Evolutionary conservation across 2,329 filamentous ascomycete species (phyloP).

Genomic region (Didymella keratinophila): DNA sequence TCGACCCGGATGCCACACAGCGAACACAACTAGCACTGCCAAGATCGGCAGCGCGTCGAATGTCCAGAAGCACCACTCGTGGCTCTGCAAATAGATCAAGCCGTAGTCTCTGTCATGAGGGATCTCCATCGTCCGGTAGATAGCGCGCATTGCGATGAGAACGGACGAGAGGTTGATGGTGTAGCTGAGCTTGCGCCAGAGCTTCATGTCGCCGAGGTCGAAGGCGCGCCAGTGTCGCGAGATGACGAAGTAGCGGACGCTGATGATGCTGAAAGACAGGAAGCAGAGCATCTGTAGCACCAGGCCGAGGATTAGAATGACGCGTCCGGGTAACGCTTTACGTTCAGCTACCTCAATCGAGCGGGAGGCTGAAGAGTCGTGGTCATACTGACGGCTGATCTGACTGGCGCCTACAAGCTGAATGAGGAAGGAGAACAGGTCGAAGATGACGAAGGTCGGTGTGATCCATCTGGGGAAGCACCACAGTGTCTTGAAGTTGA

Average conservation of each 20-base stretch:
- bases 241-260: slow-evolving; percentile 47
- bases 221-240: slow-evolving; percentile 38
- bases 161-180: slow-evolving; percentile 47
- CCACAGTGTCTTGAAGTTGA: slow-evolving; percentile 54
- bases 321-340: slow-evolving; percentile 39
- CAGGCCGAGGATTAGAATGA: slow-evolving; percentile 57
- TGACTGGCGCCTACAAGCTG: slow-evolving; percentile 56
- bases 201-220: slow-evolving; percentile 47
- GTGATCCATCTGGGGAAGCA: slow-evolving; percentile 57
- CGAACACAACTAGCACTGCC: slow-evolving; percentile 58
- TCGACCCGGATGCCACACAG: slow-evolving; percentile 57
- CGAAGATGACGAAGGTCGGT: slow-evolving; percentile 58
- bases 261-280: slow-evolving; percentile 56
- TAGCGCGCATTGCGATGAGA: slow-evolving; percentile 56
- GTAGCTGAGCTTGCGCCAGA: slow-evolving; percentile 46
- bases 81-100: slow-evolving; percentile 59
- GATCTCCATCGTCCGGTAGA: slow-evolving; percentile 64
- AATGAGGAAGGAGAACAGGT: slow-evolving; percentile 58
- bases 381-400: slow-evolving; percentile 47
- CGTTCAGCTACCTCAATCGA: slow-evolving; percentile 49
- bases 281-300: slow-evolving; percentile 61
- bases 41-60: slow-evolving; percentile 61
- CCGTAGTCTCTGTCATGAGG: slow-evolving; percentile 55
- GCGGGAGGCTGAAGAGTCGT: slow-evolving; percentile 48
- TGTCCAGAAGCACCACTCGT: slow-evolving; percentile 63